Evolutionary conservation across 768 basidiomycete species (phyloP), one percentile per base, ranked within the genome.

Genomic region (Pholiota microspora): DNA sequence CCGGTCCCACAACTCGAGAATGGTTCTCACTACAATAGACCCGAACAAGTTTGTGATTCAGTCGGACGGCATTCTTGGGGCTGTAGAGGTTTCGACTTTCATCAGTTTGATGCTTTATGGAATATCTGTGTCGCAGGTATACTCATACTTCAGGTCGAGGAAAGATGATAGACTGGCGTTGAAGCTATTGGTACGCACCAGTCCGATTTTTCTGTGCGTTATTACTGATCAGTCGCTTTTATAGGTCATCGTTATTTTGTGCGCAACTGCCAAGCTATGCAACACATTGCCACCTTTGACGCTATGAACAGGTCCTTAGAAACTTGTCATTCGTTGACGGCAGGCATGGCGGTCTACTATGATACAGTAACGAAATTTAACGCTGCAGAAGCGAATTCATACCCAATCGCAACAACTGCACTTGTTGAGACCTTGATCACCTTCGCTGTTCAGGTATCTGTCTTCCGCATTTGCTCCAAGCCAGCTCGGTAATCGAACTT

Each of bases 311-410:
- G 60, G 21, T 57, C 32, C 40, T 40, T 62, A 15, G 60, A 62
- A 36, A 53, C 55, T 7, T 52, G 53, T 9, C 60, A 62, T 25
- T 54, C 60, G 5, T 57, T 57, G 31, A 59, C 58, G 2, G 50
- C 57, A 16, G 47, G 49, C 3, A 45, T 49, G 28, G 49, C 51
- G 1, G 53, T 62, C 45, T 62, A 62, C 40, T 54, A 59, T n/a
- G 57, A 58, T 21, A 62, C 60, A 16, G 49, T 62, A 8, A 62
- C 55, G n/a, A 36, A 34, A 31, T 62, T 49, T 51, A 32, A 24
- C 38, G 36, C 15, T 2, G 52, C 60, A 4, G 53, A 56, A 16
- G 49, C 55, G 4, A 62, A 62, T 35, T 59, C 60, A 13, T 62
- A 62, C 53, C 53, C 60, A 7, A 45, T 62, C 18, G 29, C 57